Conservation (phyloP, 2,329 filamentous ascomycete genomes). For the Ambrosiella xylebori region DNA sequence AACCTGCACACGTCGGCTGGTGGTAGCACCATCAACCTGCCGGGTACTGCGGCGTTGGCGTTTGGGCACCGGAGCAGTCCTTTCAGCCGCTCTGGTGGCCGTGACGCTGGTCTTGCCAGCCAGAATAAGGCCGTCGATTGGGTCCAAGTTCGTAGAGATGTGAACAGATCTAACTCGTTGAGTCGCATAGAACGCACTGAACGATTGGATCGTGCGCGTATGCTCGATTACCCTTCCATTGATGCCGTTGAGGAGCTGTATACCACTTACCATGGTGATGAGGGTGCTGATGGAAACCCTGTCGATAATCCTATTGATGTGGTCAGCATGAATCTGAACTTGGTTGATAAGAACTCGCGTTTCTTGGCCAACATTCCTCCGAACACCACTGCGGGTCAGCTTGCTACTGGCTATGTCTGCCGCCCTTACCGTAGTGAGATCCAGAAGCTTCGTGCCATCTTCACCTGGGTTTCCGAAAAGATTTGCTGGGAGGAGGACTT, state of each 20-base stretch:
- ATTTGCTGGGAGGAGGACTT: conserved; percentile 92
- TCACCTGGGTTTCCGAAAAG: conserved; percentile 93
- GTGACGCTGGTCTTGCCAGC: conserved; percentile 47
- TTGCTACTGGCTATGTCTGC: conserved; percentile 85
- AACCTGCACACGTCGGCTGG: conserved; percentile 20
- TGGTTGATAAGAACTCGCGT: conserved; percentile 90
- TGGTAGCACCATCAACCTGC: conserved; percentile 22
- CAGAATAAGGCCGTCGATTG: conserved; percentile 52
- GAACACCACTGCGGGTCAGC: conserved; percentile 60
- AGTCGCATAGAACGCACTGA: conserved; percentile 78
- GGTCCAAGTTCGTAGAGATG: conserved; percentile 92
- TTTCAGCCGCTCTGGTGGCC: conserved; percentile 33
- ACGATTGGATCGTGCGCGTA: conserved; percentile 73
- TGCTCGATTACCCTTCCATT: conserved; percentile 80
- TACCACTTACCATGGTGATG: conserved; percentile 73
- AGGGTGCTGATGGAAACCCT: conserved; percentile 68
- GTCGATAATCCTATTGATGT: conserved; percentile 75
- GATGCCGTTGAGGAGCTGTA: conserved; percentile 81
- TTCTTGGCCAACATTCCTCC: conserved; percentile 74
- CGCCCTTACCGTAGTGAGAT: conserved; percentile 88
- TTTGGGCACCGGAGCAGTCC: conserved; percentile 21
- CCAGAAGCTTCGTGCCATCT: conserved; percentile 82
- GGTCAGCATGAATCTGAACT: conserved; percentile 55
- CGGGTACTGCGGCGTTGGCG: conserved; percentile 14
- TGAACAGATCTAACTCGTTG: conserved; percentile 86